Percentiles rank a stretch among this genome's conserved stretches.
Conservation (phyloP, 1,284 basidiomycete species). For the Ceraceosorus bombacis region DNA sequence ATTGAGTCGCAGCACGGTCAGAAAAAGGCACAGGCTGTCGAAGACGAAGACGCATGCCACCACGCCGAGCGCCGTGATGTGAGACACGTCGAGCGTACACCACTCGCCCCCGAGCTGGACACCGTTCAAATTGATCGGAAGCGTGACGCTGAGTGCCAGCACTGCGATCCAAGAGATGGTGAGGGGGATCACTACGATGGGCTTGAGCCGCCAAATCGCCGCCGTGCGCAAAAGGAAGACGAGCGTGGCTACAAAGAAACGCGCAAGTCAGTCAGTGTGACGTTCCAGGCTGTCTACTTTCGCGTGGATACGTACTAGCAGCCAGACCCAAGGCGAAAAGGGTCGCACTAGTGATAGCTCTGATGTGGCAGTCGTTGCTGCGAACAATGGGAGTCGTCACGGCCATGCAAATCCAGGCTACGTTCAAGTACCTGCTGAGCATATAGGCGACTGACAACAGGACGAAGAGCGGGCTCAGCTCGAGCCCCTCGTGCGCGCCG, state of each 20-base stretch:
- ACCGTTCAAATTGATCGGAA: slow-evolving; percentile 22
- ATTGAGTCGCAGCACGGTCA: slow-evolving; percentile 36
- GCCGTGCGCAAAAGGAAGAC: slow-evolving; percentile 35
- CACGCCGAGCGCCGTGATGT: slow-evolving; percentile 23
- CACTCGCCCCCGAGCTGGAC: slow-evolving; percentile 22
- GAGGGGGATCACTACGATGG: slow-evolving; percentile 22
- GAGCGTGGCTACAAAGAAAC: slow-evolving; percentile 17
- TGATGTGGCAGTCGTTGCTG: slow-evolving; percentile 20
- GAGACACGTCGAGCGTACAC: slow-evolving; percentile 20
- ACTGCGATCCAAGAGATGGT: slow-evolving; percentile 26
- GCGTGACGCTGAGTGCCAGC: slow-evolving; percentile 21
- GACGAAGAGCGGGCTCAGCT: no score
- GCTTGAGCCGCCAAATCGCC: slow-evolving; percentile 33
- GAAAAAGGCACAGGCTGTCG: slow-evolving; percentile 25
- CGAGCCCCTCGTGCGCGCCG: no score
- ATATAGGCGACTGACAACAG: slow-evolving; percentile 24
- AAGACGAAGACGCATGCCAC: slow-evolving; percentile 25
- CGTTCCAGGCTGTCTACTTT: neutral
- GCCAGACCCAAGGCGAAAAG: slow-evolving; percentile 29
- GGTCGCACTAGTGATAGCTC: slow-evolving; percentile 22
- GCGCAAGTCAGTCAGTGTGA: no score
- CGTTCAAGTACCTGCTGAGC: slow-evolving; percentile 28
- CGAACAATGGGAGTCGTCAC: slow-evolving; percentile 29
- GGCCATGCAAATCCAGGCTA: slow-evolving; percentile 28
- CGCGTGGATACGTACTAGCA: slow-evolving; percentile 12